Conservation (phyloP, 306 rosid genomes). For the Myrica gale region DNA sequence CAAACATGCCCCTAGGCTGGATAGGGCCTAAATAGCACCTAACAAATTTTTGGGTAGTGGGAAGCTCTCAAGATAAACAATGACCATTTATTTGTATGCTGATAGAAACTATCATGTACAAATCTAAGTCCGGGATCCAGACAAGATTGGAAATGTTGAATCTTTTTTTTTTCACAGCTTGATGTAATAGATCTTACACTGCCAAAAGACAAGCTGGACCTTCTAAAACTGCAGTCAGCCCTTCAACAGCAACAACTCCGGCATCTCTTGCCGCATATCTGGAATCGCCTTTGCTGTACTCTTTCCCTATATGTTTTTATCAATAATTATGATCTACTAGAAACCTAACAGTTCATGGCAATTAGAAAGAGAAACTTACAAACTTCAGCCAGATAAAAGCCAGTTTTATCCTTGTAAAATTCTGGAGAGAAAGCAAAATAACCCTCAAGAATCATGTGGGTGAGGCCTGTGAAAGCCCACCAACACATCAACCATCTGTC, state of each 20-base stretch:
- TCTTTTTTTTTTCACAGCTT: conserved; percentile 1
- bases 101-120: background rate
- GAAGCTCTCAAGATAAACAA: background rate
- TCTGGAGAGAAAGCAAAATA: conserved; percentile 78
- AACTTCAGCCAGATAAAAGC: conserved; percentile 75
- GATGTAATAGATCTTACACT: conserved; percentile 54
- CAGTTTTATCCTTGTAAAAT: conserved; percentile 73
- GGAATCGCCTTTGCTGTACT: conserved; percentile 97
- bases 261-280: conserved; percentile 79
- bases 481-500: conserved; percentile 89
- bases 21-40: background rate
- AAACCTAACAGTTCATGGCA: background rate
- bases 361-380: conserved; percentile 49
- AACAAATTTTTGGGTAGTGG: background rate
- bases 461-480: conserved; percentile 97
- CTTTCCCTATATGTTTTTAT: conserved; percentile 67
- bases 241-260: conserved; percentile 71
- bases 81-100: background rate
- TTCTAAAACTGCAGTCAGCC: conserved; percentile 64
- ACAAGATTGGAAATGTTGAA: background rate
- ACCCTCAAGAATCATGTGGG: conserved; percentile 73
- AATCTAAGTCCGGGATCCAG: background rate
- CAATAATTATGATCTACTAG: conserved; percentile 14
- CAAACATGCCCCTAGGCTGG: background rate
- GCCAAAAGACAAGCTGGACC: conserved; percentile 88